phyloP scores from a whole-genome alignment of 306 rosid genomes.

The Quercus glauca region DNA sequence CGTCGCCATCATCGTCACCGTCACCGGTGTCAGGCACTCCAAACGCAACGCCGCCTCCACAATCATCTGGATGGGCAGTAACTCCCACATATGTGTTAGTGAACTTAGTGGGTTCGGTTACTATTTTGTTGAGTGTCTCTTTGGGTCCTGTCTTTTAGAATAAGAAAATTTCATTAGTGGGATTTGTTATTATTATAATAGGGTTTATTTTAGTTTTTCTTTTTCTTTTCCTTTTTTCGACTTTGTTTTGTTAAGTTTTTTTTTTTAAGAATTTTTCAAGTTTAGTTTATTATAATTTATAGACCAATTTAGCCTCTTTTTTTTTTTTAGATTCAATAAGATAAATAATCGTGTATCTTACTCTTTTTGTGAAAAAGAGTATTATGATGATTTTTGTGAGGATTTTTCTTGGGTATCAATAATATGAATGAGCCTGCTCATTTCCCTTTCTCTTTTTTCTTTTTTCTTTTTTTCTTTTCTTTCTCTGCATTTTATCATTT shows the following conservation, averaged over 20 bases:
- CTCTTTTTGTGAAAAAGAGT: no score
- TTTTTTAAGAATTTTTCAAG: not conserved
- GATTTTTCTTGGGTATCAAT: no score
- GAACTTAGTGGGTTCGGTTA: constrained; percentile 8
- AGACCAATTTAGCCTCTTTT: no score
- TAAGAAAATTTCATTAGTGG: not conserved
- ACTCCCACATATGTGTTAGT: constrained; percentile 24
- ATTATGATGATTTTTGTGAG: no score
- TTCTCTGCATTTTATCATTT: no score
- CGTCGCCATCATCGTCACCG: not conserved
- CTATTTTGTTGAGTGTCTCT: constrained; percentile 32
- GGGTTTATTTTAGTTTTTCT: not conserved
- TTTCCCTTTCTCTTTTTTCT: no score
- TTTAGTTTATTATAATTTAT: not conserved
- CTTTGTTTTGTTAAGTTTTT: not conserved
- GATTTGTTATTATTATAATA: not conserved
- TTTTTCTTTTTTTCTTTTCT: no score
- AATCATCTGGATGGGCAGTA: constrained; percentile 7
- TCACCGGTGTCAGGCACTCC: not conserved
- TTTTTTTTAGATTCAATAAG: no score
- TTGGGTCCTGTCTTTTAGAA: constrained; percentile 16
- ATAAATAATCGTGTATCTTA: no score
- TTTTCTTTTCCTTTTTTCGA: not conserved
- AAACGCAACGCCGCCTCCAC: not conserved
- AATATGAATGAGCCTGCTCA: no score